A percentile compares a stretch with the other conserved stretches of the same genome.
Conservation (phyloP, 768 basidiomycete species). For the Lentinula sp. region DNA sequence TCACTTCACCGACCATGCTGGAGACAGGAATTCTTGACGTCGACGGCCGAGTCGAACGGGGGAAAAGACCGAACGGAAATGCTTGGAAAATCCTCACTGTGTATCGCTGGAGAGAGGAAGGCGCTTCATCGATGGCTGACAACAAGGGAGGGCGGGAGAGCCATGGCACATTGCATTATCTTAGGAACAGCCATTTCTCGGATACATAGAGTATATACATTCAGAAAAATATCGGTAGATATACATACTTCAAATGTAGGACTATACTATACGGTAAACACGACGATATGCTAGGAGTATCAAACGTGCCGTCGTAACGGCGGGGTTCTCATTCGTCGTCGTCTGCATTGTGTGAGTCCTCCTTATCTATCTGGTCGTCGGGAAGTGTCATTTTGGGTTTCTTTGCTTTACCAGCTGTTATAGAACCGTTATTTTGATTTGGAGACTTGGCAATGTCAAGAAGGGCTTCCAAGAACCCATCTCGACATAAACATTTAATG, state of each 20-base stretch:
- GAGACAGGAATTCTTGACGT: conserved; percentile 47
- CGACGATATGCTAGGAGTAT: not conserved
- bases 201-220: not conserved
- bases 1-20: conserved; percentile 40
- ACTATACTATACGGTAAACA: not conserved
- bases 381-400: not conserved
- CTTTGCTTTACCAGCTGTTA: not conserved
- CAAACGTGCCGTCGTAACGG: not conserved
- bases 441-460: conserved; percentile 19
- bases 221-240: too few relatives aligned
- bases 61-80: conserved; percentile 39
- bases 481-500: conserved; percentile 32
- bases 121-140: conserved; percentile 13
- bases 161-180: conserved; percentile 44
- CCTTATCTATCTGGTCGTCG: not conserved
- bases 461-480: conserved; percentile 39
- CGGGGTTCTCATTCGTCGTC: not conserved
- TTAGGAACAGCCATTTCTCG: conserved; percentile 30
- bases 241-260: too few relatives aligned
- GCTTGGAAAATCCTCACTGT: conserved; percentile 55
- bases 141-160: conserved; percentile 36
- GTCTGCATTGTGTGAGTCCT: not conserved
- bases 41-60: conserved; percentile 40
- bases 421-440: not conserved
- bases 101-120: conserved; percentile 42